Base-by-base conservation (phyloP, 108 stramenopile species). In the Nitzschia sp. region DNA sequence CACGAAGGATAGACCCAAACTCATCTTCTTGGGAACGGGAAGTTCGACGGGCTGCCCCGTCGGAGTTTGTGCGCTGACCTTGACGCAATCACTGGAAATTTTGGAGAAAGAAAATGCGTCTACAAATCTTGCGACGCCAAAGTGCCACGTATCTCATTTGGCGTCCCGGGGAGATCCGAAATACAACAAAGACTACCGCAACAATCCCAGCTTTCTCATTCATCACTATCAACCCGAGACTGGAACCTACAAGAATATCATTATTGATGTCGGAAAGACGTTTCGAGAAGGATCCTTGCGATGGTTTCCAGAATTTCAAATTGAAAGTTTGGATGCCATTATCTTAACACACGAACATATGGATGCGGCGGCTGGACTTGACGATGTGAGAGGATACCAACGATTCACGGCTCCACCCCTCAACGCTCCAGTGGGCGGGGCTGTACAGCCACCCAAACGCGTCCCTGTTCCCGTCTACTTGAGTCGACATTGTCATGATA, bases 241-340 rank as follows among this genome's bases (percentile, higher is more conserved):
- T 11, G 76, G 73, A 13, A 45, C 41, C 3, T 53, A 71, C 50
- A 72, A 59, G 22, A 79, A 86, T 29, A 79, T 90, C 26, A 62
- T 95, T 15, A 90, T 95, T 68, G 93, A 95, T 63, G 88, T 80
- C n/a, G 93, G 93, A 23, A 95, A 95, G 59, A 95, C 93, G 16
- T 95, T 95, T 67, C 89, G 90, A 29, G 93, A 95, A 66, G 66
- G 58, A 60, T 68, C 90, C 26, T 34, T 92, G 29, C 63, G 93
- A 70, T 94, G 93, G 93, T 86, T 91, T 76, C 93, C 93, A 29
- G 53, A 64, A 29, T 52, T 65, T 48, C 58, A 74, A 27, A 83
- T 91, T 46, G 35, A 79, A 26, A 47, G 65, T 23, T 67, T 95
- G 35, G 89, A 91, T 77, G 85, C 87, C 47, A 78, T 95, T 45